Percentiles rank a stretch among this genome's conserved stretches.
phyloP scores from a whole-genome alignment of 1,284 basidiomycete species.

The Pyrrhoderma lamaoense region DNA sequence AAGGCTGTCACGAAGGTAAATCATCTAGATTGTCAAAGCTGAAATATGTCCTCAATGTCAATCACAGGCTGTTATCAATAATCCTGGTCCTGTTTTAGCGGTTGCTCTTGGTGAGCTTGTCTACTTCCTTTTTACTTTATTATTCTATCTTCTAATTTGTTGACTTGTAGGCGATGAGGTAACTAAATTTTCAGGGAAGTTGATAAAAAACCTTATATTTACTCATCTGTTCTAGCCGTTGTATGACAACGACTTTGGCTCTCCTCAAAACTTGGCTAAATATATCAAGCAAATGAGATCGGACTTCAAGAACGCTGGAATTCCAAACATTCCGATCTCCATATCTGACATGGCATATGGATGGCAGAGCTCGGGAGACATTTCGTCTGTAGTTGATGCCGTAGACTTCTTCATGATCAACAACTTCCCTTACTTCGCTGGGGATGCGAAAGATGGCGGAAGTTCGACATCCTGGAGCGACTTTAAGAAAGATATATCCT shows the following conservation, averaged over 20 bases:
- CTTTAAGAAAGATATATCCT: slow-evolving; percentile 9
- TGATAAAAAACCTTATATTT: neutral
- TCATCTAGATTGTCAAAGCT: neutral
- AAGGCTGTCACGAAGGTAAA: slow-evolving; percentile 13
- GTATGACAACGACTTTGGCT: slow-evolving; percentile 17
- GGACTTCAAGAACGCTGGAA: slow-evolving; percentile 11
- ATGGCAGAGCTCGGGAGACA: slow-evolving; percentile 11
- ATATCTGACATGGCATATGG: slow-evolving; percentile 16
- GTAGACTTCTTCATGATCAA: slow-evolving; percentile 18
- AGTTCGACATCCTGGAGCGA: slow-evolving; percentile 10
- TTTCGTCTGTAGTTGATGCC: slow-evolving; percentile 5
- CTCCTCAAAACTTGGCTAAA: slow-evolving; percentile 10
- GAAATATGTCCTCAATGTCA: neutral
- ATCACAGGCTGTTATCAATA: slow-evolving; percentile 12
- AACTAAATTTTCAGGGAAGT: neutral
- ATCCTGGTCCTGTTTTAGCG: slow-evolving; percentile 10
- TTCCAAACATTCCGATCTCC: slow-evolving; percentile 11
- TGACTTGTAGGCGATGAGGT: slow-evolving; percentile 6
- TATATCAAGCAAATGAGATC: slow-evolving; percentile 13
- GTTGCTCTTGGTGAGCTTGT: slow-evolving; percentile 12
- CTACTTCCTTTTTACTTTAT: neutral
- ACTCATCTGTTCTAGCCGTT: slow-evolving; percentile 6
- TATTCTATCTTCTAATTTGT: neutral
- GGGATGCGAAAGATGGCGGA: slow-evolving; percentile 9
- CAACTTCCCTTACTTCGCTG: slow-evolving; percentile 14